Conservation (phyloP, 1,284 basidiomycete species). For the Moesziomyces parantarcticus region DNA sequence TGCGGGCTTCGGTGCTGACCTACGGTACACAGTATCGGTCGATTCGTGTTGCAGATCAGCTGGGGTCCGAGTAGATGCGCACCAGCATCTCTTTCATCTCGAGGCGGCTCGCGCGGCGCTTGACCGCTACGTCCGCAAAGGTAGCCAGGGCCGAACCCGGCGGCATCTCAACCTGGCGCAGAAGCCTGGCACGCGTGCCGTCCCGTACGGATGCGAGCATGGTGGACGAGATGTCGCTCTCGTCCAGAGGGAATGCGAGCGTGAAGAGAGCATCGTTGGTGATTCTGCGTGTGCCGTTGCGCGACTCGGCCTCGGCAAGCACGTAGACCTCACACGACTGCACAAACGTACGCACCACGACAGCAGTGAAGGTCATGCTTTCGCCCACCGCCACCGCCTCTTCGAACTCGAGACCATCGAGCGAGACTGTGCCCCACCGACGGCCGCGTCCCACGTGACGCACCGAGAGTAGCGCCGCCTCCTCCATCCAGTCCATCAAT, state of each 20-base stretch:
- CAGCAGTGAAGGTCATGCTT: conserved; percentile 49
- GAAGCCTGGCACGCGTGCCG: conserved; percentile 5
- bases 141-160: conserved; percentile 31
- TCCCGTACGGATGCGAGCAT: conserved; percentile 6
- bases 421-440: conserved; percentile 53
- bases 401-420: conserved; percentile 58
- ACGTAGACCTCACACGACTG: conserved; percentile 57
- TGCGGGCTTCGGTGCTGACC: too few species aligned
- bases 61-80: conserved; percentile 42
- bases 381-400: conserved; percentile 53
- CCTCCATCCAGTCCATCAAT: conserved; percentile 62
- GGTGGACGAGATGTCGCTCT: conserved; percentile 12
- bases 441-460: conserved; percentile 33
- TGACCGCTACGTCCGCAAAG: conserved; percentile 42
- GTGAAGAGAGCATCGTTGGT: conserved; percentile 61
- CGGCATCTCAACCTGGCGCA: conserved; percentile 45
- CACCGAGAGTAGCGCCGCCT: conserved; percentile 47
- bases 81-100: conserved; percentile 48
- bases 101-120: conserved; percentile 31
- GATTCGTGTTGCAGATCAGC: conserved; percentile 4
- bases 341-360: conserved; percentile 50
- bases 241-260: conserved; percentile 41
- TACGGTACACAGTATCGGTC: background rate
- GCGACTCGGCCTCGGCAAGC: conserved; percentile 49
- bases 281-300: conserved; percentile 42